Conservation (phyloP, 208 protist genomes). For the Phytomonas sp. region DNA sequence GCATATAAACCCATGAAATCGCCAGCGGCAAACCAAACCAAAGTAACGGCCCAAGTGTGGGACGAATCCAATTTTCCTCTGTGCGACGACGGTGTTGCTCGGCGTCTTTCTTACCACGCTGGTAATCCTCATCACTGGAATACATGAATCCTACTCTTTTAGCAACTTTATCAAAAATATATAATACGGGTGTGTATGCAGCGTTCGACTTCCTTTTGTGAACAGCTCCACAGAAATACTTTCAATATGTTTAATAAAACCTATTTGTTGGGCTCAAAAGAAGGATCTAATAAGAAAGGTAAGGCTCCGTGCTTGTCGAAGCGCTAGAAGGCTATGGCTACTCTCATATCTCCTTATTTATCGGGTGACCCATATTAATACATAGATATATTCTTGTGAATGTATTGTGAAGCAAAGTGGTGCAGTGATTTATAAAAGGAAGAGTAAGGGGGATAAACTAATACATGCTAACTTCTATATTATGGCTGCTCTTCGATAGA, state of each 20-base stretch:
- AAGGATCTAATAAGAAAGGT: conserved; percentile 6
- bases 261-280: not conserved
- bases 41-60: conserved; percentile 58
- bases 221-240: not conserved
- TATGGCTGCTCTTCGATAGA: not conserved
- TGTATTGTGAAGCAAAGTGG: not conserved
- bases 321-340: not conserved
- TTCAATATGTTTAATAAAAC: not conserved
- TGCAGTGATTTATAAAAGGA: not conserved
- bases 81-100: conserved; percentile 54
- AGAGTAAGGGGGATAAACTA: not conserved
- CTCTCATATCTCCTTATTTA: not conserved
- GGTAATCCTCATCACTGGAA: conserved; percentile 27
- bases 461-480: not conserved
- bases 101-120: conserved; percentile 62
- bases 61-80: conserved; percentile 76
- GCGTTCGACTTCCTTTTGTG: not conserved
- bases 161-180: not conserved
- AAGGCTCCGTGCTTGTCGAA: not conserved
- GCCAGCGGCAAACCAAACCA: conserved; percentile 70
- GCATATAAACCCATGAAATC: conserved; percentile 43
- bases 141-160: not conserved
- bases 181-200: not conserved
- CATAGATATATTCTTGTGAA: not conserved
- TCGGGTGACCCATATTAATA: not conserved